Evolutionary conservation across 2,329 filamentous ascomycete genomes (phyloP), one percentile per base, ranked within the genome.

Genomic region (Calonectria fujianensis): DNA sequence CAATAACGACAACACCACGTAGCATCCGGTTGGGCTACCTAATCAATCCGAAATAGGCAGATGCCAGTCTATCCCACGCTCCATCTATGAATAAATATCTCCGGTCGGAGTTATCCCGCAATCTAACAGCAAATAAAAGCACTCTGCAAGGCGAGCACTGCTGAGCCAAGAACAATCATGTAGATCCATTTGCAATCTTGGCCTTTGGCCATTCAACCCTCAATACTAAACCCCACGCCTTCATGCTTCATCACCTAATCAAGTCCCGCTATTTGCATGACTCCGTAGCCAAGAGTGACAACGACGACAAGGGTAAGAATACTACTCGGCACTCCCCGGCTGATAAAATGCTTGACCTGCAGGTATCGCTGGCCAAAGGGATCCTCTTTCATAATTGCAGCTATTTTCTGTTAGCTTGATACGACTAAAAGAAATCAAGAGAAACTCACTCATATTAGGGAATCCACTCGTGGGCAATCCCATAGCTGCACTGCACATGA

Each of bases 301-400:
- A 98, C 93, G 13, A 99, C 94, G 0, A 89, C 84, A 79, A 98
- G 93, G 0, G 96, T 93, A 70, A 98, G 88, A 45, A 98, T 83
- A 85, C 94, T 97, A 82, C 94, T 93, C 0, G 97, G 96, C 48
- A 99, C 92, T 82, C 97, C 97, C n/a, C 96, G 90, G 67, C 94
- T 97, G 82, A 99, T 93, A 85, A 99, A 99, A 84, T 99, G 97
- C 83, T 94, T 94, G 68, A 99, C 97, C 74, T 94, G 90, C 69
- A 99, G 90, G 83, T 99, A 99, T 71, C 97, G 90, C 83, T 98
- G 95, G 11, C 97, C 97, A 0, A 96, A 97, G 0, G 95, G 91
- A 81, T 99, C 96, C 86, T 99, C 97, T 90, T 98, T 98, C 97
- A 99, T 98, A 82, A 99, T 98, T 5, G 97, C 97, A 82, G 97